Evolutionary conservation across 106 monocot species (phyloP), one percentile per base, ranked within the genome.

Genomic region (Gastrodia elata): DNA sequence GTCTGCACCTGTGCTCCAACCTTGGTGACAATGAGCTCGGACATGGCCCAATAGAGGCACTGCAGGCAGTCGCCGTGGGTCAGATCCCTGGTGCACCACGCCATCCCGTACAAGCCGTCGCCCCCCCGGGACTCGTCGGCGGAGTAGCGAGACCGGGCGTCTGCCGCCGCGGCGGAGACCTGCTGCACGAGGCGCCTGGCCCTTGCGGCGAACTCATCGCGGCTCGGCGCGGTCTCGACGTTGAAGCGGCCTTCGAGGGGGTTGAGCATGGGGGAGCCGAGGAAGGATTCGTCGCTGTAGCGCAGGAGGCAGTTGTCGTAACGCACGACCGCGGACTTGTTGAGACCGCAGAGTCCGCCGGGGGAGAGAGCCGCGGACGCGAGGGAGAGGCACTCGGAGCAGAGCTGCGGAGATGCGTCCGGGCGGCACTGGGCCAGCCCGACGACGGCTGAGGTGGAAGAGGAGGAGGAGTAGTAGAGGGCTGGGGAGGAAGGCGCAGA

Each of bases 371-470:
- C 26, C 25, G 69, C n/a, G 11, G 69, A 22, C 9, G 69, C 69
- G 39, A n/a, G 26, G 11, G 24, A 16, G 14, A 69, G 39, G 69
- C 69, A 69, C 25, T 6, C 5, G 15, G 69, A 35, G 38, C 69
- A 69, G 10, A 35, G 35, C 0, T 25, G 40, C 15, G 6, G 5
- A 26, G 40, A 16, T 24, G 40, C 0, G 26, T 40, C 69, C 0
- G 39, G 69, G 35, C 69, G 39, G 69, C 69, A 69, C 40, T 69
- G 69, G 0, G 69, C 69, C 25, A 69, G 69, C 25, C 22, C 69
- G 26, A 69, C 39, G 40, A 40, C 3, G 3, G 39, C 10, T 0
- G 67, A 61, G 61, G 61, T 16, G 37, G 67, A 38, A n/a, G 67
- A 38, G 40, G 40, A 8, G 38, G 40, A 7, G 22, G 69, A 40